phyloP scores from a whole-genome alignment of 2,329 filamentous ascomycete species.

The Hymenotorrendiella dingleyae region DNA sequence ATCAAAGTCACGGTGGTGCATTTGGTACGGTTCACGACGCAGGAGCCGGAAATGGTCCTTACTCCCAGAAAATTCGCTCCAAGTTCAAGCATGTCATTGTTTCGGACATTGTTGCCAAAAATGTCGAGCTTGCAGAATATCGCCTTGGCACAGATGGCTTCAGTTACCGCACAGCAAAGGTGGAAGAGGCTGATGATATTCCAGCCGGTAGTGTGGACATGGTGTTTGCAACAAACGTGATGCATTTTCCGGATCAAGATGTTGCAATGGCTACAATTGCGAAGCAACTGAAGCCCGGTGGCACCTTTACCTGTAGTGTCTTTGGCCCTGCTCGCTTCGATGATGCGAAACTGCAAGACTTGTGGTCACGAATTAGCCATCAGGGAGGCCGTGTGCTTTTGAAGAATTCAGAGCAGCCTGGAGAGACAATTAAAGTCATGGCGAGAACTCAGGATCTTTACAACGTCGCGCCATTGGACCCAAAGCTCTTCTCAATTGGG shows the following conservation, averaged over 20 bases:
- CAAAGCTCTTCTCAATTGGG: constrained; percentile 25
- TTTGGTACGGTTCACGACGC: not conserved
- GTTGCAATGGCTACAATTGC: constrained; percentile 15
- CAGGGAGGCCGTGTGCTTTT: not conserved
- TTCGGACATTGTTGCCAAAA: not conserved
- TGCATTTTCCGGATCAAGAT: constrained; percentile 15
- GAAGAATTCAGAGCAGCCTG: not conserved
- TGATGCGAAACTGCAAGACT: not conserved
- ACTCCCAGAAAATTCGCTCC: not conserved
- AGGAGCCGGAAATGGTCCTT: not conserved
- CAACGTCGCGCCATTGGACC: constrained; percentile 26
- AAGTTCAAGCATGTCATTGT: not conserved
- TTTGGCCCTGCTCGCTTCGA: not conserved
- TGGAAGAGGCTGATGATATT: constrained; percentile 19
- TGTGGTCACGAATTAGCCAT: not conserved
- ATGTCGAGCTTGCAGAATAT: not conserved
- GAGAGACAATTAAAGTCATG: constrained; percentile 2
- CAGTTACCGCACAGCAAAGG: constrained; percentile 12
- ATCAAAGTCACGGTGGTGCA: constrained; percentile 11
- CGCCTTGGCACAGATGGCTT: not conserved
- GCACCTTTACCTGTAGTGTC: not conserved
- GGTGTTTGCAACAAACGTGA: constrained; percentile 15
- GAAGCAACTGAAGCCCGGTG: constrained; percentile 6
- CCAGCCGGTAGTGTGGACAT: constrained; percentile 11
- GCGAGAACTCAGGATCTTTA: constrained; percentile 1